Percentiles rank a stretch among this genome's conserved stretches.
phyloP scores from a whole-genome alignment of 441 rosid species.

The Adansonia rubrostipa region DNA sequence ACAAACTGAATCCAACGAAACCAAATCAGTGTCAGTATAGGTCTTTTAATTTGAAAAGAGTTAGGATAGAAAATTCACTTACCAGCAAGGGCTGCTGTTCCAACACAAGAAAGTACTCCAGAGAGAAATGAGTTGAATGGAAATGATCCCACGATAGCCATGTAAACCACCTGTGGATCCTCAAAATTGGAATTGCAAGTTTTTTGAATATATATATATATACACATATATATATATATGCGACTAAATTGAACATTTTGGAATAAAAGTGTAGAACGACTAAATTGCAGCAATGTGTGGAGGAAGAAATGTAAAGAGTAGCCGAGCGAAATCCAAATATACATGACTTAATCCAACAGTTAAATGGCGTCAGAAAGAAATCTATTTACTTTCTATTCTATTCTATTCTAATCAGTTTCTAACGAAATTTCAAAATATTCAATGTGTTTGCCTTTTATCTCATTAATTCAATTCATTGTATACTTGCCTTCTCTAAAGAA shows the following conservation, averaged over 20 bases:
- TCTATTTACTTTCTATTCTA: not conserved
- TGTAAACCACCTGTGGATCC: not conserved
- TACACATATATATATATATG: not conserved
- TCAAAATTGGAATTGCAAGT: constrained; percentile 14
- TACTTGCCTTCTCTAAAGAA: not conserved
- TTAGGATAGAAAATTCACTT: constrained; percentile 29
- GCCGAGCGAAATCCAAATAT: not conserved
- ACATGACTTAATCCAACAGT: constrained; percentile 8
- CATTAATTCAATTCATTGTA: not conserved
- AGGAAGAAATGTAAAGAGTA: not conserved
- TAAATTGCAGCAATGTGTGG: not conserved
- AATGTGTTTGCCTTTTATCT: not conserved
- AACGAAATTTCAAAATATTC: constrained; percentile 1
- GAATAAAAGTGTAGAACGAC: not conserved
- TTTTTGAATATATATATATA: not conserved
- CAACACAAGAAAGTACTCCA: constrained; percentile 87
- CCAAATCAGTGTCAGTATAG: constrained; percentile 15
- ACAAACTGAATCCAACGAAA: constrained; percentile 57
- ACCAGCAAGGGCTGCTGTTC: constrained; percentile 97
- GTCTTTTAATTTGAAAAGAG: not conserved
- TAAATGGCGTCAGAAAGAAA: not conserved
- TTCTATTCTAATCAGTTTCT: not conserved
- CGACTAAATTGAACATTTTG: not conserved
- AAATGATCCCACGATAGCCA: constrained; percentile 11
- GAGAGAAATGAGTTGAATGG: constrained; percentile 62